Evolutionary conservation across 2,329 filamentous ascomycete genomes (phyloP), one percentile per base, ranked within the genome.

Genomic region (Cercospora sojina): DNA sequence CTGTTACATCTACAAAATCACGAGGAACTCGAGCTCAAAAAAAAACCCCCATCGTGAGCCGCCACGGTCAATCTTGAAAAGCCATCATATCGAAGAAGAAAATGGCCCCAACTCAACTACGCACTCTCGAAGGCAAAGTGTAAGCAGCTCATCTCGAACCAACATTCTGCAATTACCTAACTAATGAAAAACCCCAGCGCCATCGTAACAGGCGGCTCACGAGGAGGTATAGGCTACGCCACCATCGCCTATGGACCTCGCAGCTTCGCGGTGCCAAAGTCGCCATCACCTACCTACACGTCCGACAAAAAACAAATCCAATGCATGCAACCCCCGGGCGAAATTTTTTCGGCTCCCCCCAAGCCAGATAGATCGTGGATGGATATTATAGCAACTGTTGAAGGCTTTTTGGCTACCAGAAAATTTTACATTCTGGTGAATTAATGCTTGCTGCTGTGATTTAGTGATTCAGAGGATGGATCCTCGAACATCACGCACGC

Each of bases 131-230:
- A 41, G 72, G 72, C 68, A 72, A 72, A 59, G 69, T 72, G 70
- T 71, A 59, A 49, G 65, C n/a, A 41, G 23, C 10, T 38, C 25
- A n/a, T 12, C 29, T 16, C 3, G 1, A 32, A 32, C 47, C 7
- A 29, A n/a, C 27, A 27, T 12, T 41, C 29, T 18, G 27, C 38
- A 25, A 18, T 3, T n/a, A n/a, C n/a, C n/a, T n/a, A 8, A 64
- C 75, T 70, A 63, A 78, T 27, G 41, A 75, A 3, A 7, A 73
- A 6, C 20, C 4, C 29, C 63, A 75, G 79, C 0, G 82, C 82
- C 38, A 82, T 85, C 49, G 79, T 85, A 0, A 85, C 82, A 1
- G 83, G 84, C 8, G 80, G 79, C 13, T 82, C 81, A n/a, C 76
- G 83, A 66, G 82, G 83, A 66, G 82, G 83, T 5, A 83, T 86